Percentiles rank a stretch among this genome's conserved stretches.
phyloP scores from a whole-genome alignment of 2,329 filamentous ascomycete species.

The Talaromyces sp. region DNA sequence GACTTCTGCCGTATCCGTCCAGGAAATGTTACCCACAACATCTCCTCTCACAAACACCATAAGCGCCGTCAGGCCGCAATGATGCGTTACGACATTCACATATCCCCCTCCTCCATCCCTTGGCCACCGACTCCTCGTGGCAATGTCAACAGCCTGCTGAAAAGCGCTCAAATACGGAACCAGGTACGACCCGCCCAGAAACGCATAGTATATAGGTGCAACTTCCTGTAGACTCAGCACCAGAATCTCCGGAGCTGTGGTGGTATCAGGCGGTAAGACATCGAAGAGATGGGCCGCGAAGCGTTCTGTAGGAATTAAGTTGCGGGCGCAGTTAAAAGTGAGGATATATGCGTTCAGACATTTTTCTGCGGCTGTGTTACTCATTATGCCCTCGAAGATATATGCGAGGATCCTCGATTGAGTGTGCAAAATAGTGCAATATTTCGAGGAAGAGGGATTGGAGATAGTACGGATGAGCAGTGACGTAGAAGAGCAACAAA shows the following conservation, averaged over 20 bases:
- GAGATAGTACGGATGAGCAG: neutral
- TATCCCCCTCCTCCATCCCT: slow-evolving; percentile 46
- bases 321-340: slow-evolving; percentile 85
- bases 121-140: slow-evolving; percentile 49
- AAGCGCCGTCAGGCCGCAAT: slow-evolving; percentile 85
- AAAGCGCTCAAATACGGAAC: slow-evolving; percentile 71
- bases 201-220: slow-evolving; percentile 76
- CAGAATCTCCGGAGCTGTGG: slow-evolving; percentile 62
- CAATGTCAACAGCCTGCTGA: slow-evolving; percentile 67
- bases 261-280: slow-evolving; percentile 43
- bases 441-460: neutral
- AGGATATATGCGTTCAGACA: slow-evolving; percentile 69
- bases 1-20: slow-evolving; percentile 73
- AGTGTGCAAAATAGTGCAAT: neutral
- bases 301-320: slow-evolving; percentile 62
- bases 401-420: neutral
- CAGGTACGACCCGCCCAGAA: slow-evolving; percentile 79
- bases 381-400: neutral
- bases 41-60: slow-evolving; percentile 74
- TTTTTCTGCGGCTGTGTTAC: neutral
- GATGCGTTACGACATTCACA: slow-evolving; percentile 65
- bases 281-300: slow-evolving; percentile 70
- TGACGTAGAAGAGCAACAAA: neutral
- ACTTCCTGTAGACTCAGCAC: slow-evolving; percentile 79
- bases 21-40: slow-evolving; percentile 55